A percentile compares a stretch with the other conserved stretches of the same genome.
Evolutionary conservation across 2,329 filamentous ascomycete genomes (phyloP).

Genomic region (Davidsoniella neocaledoniae): DNA sequence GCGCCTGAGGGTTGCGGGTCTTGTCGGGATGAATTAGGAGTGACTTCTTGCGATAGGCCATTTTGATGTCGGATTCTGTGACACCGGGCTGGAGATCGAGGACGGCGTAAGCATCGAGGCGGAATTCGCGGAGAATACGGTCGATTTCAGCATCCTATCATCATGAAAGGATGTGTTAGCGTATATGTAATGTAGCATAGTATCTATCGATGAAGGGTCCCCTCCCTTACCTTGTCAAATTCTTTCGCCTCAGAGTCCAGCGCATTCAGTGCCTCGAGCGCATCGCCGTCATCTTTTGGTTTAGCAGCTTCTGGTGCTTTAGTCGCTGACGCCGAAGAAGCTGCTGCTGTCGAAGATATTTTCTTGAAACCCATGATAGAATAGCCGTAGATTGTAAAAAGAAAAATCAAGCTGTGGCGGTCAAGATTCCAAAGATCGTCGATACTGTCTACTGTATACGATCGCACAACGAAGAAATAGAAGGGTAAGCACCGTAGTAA

Average conservation of each 20-base stretch:
- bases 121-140: slow-evolving; percentile 80
- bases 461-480: no score
- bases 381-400: background rate
- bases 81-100: slow-evolving; percentile 92
- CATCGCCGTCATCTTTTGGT: slow-evolving; percentile 34
- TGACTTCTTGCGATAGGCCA: slow-evolving; percentile 90
- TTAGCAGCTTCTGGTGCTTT: slow-evolving; percentile 13
- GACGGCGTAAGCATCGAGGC: slow-evolving; percentile 67
- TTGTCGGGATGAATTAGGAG: slow-evolving; percentile 98
- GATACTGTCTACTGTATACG: no score
- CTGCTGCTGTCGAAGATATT: slow-evolving; percentile 21
- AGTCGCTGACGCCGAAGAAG: slow-evolving; percentile 21
- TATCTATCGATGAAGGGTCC: no score
- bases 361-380: slow-evolving; percentile 13
- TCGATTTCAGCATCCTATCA: slow-evolving; percentile 81
- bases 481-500: no score
- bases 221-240: slow-evolving; percentile 56
- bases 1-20: slow-evolving; percentile 74
- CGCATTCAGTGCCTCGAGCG: slow-evolving; percentile 52
- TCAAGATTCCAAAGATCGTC: no score
- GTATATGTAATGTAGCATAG: slow-evolving; percentile 5
- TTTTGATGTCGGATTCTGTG: slow-evolving; percentile 89
- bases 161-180: background rate
- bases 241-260: slow-evolving; percentile 78
- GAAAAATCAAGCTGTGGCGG: background rate